phyloP scores from a whole-genome alignment of 2,329 filamentous ascomycete genomes.

The Cladorrhinum sp. region DNA sequence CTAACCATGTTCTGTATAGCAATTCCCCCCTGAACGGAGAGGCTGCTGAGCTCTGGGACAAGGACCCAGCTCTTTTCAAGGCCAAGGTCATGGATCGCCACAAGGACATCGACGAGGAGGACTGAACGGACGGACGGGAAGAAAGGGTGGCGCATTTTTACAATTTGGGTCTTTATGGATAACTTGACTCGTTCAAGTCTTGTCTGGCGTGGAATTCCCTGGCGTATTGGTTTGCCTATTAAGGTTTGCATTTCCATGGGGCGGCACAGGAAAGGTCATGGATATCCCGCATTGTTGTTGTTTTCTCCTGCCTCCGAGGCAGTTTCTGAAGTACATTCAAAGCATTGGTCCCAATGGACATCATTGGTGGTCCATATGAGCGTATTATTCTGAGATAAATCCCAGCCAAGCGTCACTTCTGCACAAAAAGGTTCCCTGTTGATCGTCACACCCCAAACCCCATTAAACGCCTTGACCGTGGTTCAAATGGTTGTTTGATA shows the following conservation, averaged over 20 bases:
- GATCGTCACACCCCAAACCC: conserved; percentile 8
- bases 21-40: conserved; percentile 93
- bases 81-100: conserved; percentile 64
- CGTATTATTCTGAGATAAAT: conserved; percentile 26
- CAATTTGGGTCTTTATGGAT: conserved; percentile 21
- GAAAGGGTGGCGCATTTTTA: not conserved
- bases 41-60: conserved; percentile 94
- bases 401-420: conserved; percentile 20
- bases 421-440: conserved; percentile 5
- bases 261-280: conserved; percentile 25
- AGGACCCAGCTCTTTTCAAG: conserved; percentile 83
- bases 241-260: conserved; percentile 28
- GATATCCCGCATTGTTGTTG: conserved; percentile 25
- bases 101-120: conserved; percentile 59
- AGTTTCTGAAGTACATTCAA: conserved; percentile 27
- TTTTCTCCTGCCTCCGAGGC: conserved; percentile 21
- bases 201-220: conserved; percentile 18
- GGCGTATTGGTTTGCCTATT: conserved; percentile 20
- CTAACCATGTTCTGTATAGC: conserved; percentile 45
- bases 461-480: conserved; percentile 17
- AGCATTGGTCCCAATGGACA: conserved; percentile 28
- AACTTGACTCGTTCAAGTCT: conserved; percentile 40
- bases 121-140: conserved; percentile 38
- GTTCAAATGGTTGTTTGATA: conserved; percentile 23
- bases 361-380: conserved; percentile 25